A percentile compares a stretch with the other conserved stretches of the same genome.
phyloP scores from a whole-genome alignment of 257 asterid genomes.

The Solanum etuberosum region DNA sequence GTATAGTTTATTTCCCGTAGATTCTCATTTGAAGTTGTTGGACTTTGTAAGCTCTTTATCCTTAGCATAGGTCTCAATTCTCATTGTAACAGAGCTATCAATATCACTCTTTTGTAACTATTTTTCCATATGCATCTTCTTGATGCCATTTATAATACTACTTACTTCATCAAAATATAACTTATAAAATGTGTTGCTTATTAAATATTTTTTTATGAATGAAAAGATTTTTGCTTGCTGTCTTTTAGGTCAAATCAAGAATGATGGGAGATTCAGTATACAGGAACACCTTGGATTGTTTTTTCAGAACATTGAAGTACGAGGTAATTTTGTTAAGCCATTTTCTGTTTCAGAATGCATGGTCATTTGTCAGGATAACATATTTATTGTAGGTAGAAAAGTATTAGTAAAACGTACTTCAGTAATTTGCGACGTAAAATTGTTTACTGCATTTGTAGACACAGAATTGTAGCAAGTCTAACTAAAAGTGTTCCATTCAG shows the following conservation, averaged over 20 bases:
- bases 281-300: constrained; percentile 70
- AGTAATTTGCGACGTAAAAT: background rate
- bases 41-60: background rate
- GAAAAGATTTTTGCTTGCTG: constrained; percentile 2
- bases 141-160: background rate
- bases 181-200: background rate
- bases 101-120: background rate
- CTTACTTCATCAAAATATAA: background rate
- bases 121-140: background rate
- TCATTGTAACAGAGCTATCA: background rate
- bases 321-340: constrained; percentile 40
- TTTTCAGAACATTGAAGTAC: constrained; percentile 53
- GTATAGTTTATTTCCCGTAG: background rate
- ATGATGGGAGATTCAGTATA: constrained; percentile 90
- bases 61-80: background rate
- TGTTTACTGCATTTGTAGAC: background rate
- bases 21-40: background rate
- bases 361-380: background rate
- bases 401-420: background rate
- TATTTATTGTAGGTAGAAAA: background rate
- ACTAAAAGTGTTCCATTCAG: background rate
- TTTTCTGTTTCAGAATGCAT: background rate
- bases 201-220: background rate
- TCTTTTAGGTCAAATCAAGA: constrained; percentile 77
- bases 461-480: background rate